phyloP scores from a whole-genome alignment of 768 basidiomycete species.

The Termitomyces sp. region DNA sequence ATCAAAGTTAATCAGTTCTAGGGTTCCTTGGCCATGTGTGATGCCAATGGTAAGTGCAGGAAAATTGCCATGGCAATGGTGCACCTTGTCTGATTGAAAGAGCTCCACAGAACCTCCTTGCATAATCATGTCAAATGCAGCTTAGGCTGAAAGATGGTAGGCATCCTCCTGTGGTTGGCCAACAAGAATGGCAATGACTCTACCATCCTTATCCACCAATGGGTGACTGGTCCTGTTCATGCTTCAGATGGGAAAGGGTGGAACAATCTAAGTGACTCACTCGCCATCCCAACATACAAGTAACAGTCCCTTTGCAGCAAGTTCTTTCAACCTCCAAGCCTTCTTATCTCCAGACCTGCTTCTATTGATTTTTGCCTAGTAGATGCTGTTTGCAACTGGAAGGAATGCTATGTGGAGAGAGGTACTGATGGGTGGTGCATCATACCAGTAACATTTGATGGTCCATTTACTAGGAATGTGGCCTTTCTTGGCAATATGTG shows the following conservation, averaged over 20 bases:
- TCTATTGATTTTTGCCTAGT: background rate
- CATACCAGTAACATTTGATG: background rate
- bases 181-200: too few species aligned
- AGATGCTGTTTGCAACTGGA: background rate
- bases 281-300: background rate
- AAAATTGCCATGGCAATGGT: background rate
- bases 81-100: too few species aligned
- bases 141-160: too few species aligned
- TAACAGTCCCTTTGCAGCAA: background rate
- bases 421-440: background rate
- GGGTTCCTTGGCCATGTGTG: background rate
- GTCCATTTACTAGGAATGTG: background rate
- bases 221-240: background rate
- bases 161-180: too few species aligned
- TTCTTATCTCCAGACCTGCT: too few species aligned
- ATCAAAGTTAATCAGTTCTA: background rate
- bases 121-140: too few species aligned
- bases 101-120: too few species aligned
- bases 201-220: too few species aligned
- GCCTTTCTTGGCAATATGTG: background rate
- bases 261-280: background rate
- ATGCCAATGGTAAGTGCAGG: background rate
- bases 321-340: background rate
- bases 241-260: too few species aligned
- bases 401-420: background rate